Evolutionary conservation across 805 yeast genomes (phyloP).

Genomic region (Martiniozyma abietophila): DNA sequence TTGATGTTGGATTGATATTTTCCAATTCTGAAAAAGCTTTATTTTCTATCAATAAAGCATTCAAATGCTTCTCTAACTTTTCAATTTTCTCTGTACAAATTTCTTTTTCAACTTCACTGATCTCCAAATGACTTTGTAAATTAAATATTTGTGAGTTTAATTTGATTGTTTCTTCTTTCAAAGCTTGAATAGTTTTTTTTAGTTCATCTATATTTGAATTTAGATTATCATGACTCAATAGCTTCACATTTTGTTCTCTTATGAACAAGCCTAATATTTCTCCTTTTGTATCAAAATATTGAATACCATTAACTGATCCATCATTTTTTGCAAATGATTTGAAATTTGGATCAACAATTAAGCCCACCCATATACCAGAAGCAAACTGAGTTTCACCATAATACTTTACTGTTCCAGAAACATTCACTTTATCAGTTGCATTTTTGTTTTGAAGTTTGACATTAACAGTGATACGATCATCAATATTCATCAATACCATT

Average conservation of each 20-base stretch:
- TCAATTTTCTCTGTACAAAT: conserved; percentile 27
- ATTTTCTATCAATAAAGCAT: conserved; percentile 24
- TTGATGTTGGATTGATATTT: conserved; percentile 22
- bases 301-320: conserved; percentile 36
- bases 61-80: conserved; percentile 16
- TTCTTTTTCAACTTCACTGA: conserved; percentile 39
- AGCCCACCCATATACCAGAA: conserved; percentile 47
- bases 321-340: conserved; percentile 36
- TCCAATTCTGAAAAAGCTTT: conserved; percentile 19
- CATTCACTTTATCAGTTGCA: too few relatives aligned
- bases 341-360: conserved; percentile 29
- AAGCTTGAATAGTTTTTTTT: not conserved
- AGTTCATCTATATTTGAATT: not conserved
- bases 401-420: conserved; percentile 37
- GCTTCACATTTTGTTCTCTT: conserved; percentile 17
- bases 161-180: too few relatives aligned
- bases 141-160: too few relatives aligned
- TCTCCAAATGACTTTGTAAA: conserved; percentile 13
- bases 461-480: too few relatives aligned
- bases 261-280: conserved; percentile 42
- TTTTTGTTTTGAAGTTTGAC: too few relatives aligned
- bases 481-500: not conserved
- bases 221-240: not conserved
- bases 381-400: conserved; percentile 51
- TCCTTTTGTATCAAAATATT: conserved; percentile 30